These are phyloP conservation scores for Drechslerella dactyloides DNA, from an alignment of 2,329 filamentous ascomycete species.

Conservation along the genomic window DNA sequence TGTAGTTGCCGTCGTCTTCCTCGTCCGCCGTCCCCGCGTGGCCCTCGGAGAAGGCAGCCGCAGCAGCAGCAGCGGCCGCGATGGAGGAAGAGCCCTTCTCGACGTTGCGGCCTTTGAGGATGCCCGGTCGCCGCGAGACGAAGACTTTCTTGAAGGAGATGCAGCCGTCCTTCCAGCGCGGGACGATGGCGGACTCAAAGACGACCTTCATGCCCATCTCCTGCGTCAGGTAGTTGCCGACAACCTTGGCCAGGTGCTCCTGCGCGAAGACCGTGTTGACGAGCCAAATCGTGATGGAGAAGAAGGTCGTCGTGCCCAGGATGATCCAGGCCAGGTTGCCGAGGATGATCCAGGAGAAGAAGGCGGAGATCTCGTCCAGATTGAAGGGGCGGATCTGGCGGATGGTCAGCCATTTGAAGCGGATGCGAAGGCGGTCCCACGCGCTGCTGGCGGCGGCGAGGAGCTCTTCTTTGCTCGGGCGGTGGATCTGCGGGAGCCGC, in stretches of 20 bases:
- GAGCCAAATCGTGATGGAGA: slow-evolving; percentile 85
- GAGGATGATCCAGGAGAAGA: slow-evolving; percentile 91
- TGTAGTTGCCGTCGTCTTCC: slow-evolving; percentile 93
- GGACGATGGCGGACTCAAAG: slow-evolving; percentile 97
- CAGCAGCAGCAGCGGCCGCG: slow-evolving; percentile 83
- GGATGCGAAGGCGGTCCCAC: slow-evolving; percentile 84
- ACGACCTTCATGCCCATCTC: slow-evolving; percentile 92
- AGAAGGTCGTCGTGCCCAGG: slow-evolving; percentile 96
- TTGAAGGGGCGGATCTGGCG: slow-evolving; percentile 93
- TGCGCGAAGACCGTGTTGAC: slow-evolving; percentile 98
- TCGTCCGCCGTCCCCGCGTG: slow-evolving; percentile 58
- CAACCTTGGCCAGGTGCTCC: slow-evolving; percentile 90
- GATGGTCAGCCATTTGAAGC: slow-evolving; percentile 98
- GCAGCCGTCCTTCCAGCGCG: slow-evolving; percentile 91
- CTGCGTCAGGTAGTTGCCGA: slow-evolving; percentile 93
- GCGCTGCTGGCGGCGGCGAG: slow-evolving; percentile 90
- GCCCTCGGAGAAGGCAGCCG: slow-evolving; percentile 62
- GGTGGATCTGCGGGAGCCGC: slow-evolving; percentile 75
- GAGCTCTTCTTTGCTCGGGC: slow-evolving; percentile 91
- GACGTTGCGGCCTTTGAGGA: slow-evolving; percentile 69
- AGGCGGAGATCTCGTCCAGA: slow-evolving; percentile 92
- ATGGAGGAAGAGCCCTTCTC: slow-evolving; percentile 87
- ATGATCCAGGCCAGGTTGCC: slow-evolving; percentile 94
- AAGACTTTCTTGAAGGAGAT: slow-evolving; percentile 98
- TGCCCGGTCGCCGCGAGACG: slow-evolving; percentile 86